Conservation (phyloP, 352 stramenopile species). For the Phytophthora cactorum region DNA sequence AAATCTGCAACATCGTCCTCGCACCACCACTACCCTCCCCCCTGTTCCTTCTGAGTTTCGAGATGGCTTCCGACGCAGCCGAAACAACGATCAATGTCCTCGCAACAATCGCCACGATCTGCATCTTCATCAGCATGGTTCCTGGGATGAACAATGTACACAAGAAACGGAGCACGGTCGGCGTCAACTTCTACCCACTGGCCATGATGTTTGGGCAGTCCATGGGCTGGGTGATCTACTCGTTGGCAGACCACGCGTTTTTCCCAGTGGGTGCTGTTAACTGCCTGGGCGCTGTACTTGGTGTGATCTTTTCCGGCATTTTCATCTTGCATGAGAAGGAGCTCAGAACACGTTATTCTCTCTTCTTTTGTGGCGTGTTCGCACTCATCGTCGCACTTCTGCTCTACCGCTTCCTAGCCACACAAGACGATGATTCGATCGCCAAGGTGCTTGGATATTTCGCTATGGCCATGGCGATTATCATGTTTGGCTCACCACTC, state of each 20-base stretch:
- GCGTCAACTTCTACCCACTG: slow-evolving; percentile 37
- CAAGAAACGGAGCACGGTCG: slow-evolving; percentile 24
- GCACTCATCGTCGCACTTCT: slow-evolving; percentile 26
- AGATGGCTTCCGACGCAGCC: slow-evolving; percentile 29
- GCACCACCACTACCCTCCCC: not conserved
- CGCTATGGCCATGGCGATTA: slow-evolving; percentile 26
- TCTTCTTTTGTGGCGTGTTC: slow-evolving; percentile 23
- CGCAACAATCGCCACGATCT: slow-evolving; percentile 38
- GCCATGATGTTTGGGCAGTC: slow-evolving; percentile 38
- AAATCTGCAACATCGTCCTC: not conserved
- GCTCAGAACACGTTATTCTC: slow-evolving; percentile 15
- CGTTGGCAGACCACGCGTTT: slow-evolving; percentile 25
- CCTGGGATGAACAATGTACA: slow-evolving; percentile 28
- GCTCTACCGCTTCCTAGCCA: slow-evolving; percentile 29
- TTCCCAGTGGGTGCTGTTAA: slow-evolving; percentile 39
- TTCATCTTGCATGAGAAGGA: slow-evolving; percentile 39
- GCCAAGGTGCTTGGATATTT: slow-evolving; percentile 34
- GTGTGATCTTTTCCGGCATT: slow-evolving; percentile 24
- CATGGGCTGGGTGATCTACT: slow-evolving; percentile 40
- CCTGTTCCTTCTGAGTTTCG: too few species aligned
- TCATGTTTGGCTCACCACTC: slow-evolving; percentile 38
- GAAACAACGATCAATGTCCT: slow-evolving; percentile 38
- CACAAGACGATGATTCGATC: slow-evolving; percentile 25
- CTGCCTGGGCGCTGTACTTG: slow-evolving; percentile 30
- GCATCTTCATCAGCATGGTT: slow-evolving; percentile 43